These are phyloP conservation scores for Talaromyces trachyspermus DNA, from an alignment of 495 filamentous ascomycete species.

Conservation along the genomic window DNA sequence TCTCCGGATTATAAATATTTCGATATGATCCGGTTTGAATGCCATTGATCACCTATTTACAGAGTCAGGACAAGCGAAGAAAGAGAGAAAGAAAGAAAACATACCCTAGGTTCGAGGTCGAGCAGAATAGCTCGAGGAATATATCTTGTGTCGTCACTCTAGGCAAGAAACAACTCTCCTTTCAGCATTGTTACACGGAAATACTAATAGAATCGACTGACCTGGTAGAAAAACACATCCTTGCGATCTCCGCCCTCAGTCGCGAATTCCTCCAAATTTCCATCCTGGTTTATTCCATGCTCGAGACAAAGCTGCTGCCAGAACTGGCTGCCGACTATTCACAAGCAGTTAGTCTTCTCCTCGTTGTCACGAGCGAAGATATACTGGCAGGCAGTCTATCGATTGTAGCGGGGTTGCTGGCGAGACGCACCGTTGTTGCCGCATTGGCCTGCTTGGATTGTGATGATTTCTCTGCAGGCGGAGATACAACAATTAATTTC, in stretches of 20 bases:
- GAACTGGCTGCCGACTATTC: slow-evolving; percentile 83
- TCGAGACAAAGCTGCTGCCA: slow-evolving; percentile 97
- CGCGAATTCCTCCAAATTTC: slow-evolving; percentile 91
- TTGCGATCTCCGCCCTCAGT: slow-evolving; percentile 96
- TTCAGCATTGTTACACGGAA: no score
- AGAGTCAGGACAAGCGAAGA: slow-evolving; percentile 8
- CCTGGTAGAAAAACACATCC: slow-evolving; percentile 98
- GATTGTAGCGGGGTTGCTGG: slow-evolving; percentile 15
- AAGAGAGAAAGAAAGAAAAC: slow-evolving; percentile 15
- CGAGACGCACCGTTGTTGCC: slow-evolving; percentile 86
- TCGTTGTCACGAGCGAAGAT: no score
- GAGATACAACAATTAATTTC: background rate
- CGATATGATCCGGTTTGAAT: slow-evolving; percentile 91
- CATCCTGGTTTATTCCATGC: slow-evolving; percentile 95
- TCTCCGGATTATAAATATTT: slow-evolving; percentile 99
- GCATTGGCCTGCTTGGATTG: slow-evolving; percentile 97
- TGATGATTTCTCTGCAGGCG: slow-evolving; percentile 84
- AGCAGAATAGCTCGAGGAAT: slow-evolving; percentile 94
- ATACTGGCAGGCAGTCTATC: no score
- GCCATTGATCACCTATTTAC: slow-evolving; percentile 66
- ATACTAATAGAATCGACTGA: slow-evolving; percentile 19
- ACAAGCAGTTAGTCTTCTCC: background rate
- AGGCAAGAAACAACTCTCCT: slow-evolving; percentile 3
- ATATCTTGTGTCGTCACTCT: slow-evolving; percentile 94
- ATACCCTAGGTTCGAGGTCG: slow-evolving; percentile 85